These are phyloP conservation scores for Candida loeiensis DNA, from an alignment of 805 yeast species.

Conservation along the genomic window DNA sequence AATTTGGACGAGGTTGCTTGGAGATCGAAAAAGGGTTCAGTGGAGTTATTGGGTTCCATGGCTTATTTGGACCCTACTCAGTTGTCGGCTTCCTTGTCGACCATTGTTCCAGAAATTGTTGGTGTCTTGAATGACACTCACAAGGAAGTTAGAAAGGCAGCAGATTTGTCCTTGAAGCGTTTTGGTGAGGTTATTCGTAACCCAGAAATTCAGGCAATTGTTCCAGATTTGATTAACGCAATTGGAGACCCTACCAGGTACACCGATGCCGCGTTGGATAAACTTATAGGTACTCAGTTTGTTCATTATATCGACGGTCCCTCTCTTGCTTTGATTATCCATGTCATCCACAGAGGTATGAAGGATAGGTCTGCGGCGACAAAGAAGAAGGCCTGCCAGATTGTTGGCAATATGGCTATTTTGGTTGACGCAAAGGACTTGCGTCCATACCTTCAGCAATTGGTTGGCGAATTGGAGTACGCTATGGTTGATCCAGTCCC, in stretches of 20 bases:
- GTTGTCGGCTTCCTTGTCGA: slow-evolving; percentile 80
- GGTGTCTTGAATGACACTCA: slow-evolving; percentile 93
- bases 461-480: slow-evolving; percentile 77
- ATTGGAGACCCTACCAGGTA: slow-evolving; percentile 92
- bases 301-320: slow-evolving; percentile 99
- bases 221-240: slow-evolving; percentile 82
- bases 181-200: slow-evolving; percentile 97
- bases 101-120: slow-evolving; percentile 93
- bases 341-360: slow-evolving; percentile 94
- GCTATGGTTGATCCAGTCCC: slow-evolving; percentile 99
- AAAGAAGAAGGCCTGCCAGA: slow-evolving; percentile 92
- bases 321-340: slow-evolving; percentile 89
- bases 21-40: slow-evolving; percentile 97
- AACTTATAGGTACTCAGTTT: slow-evolving; percentile 83
- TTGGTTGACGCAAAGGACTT: slow-evolving; percentile 86
- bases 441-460: slow-evolving; percentile 72
- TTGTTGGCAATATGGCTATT: slow-evolving; percentile 98
- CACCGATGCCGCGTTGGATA: slow-evolving; percentile 85
- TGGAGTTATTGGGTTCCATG: slow-evolving; percentile 94
- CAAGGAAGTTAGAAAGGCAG: slow-evolving; percentile 94
- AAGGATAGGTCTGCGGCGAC: slow-evolving; percentile 89
- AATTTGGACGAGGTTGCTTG: slow-evolving; percentile 87
- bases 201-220: slow-evolving; percentile 92
- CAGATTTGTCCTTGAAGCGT: slow-evolving; percentile 79
- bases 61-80: slow-evolving; percentile 96